These are phyloP conservation scores for Schoenoplectus tabernaemontani DNA, from an alignment of 202 grass and related monocot genomes.

Conservation along the genomic window DNA sequence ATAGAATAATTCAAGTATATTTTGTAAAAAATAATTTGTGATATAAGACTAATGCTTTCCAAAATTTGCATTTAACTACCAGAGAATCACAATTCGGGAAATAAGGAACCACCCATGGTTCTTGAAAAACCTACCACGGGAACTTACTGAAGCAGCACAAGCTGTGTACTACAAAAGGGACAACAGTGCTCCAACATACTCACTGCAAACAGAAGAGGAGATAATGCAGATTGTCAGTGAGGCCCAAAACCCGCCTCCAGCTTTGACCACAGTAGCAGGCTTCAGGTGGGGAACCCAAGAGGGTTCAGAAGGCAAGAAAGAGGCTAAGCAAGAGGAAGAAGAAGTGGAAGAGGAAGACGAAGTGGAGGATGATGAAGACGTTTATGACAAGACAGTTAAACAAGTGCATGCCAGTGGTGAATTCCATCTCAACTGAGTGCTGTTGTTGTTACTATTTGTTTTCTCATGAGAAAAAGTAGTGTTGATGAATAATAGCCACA, in stretches of 20 bases:
- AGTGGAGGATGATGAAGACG: constrained; percentile 46
- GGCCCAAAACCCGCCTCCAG: constrained; percentile 45
- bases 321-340: constrained; percentile 34
- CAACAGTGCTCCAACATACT: constrained; percentile 54
- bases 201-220: constrained; percentile 65
- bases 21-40: neutral
- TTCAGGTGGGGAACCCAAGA: constrained; percentile 49
- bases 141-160: constrained; percentile 74
- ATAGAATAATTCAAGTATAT: neutral
- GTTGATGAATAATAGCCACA: constrained; percentile 3
- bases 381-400: constrained; percentile 85
- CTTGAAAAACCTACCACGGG: constrained; percentile 84
- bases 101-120: constrained; percentile 98
- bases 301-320: constrained; percentile 57
- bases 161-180: constrained; percentile 82
- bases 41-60: neutral
- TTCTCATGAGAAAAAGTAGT: constrained; percentile 14
- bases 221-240: constrained; percentile 82
- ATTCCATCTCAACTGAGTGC: constrained; percentile 35
- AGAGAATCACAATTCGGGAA: constrained; percentile 97
- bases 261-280: constrained; percentile 42
- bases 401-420: constrained; percentile 70
- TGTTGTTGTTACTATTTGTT: neutral
- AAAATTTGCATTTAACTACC: constrained; percentile 11
- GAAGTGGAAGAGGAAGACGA: constrained; percentile 39